A percentile compares a stretch with the other conserved stretches of the same genome.
These are phyloP conservation scores for Naumovozyma baii DNA, from an alignment of 805 yeast genomes.

Conservation along the genomic window DNA sequence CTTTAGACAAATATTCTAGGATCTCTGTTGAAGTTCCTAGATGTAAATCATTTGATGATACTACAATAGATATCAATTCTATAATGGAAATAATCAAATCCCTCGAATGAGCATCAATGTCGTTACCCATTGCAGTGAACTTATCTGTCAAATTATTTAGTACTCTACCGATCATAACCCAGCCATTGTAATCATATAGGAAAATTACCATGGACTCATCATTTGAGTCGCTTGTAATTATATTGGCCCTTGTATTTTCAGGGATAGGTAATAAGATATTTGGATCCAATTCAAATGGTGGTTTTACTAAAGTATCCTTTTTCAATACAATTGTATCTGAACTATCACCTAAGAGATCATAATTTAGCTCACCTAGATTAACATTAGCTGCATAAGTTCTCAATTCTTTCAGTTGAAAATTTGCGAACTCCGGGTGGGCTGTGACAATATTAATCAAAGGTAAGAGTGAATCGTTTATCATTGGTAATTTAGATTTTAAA, in stretches of 20 bases:
- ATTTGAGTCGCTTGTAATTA: slow-evolving; percentile 30
- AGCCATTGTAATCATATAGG: slow-evolving; percentile 67
- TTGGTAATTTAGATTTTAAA: slow-evolving; percentile 68
- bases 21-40: slow-evolving; percentile 35
- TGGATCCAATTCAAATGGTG: slow-evolving; percentile 45
- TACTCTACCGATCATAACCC: slow-evolving; percentile 76
- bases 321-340: slow-evolving; percentile 42
- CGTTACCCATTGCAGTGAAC: slow-evolving; percentile 26
- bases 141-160: slow-evolving; percentile 46
- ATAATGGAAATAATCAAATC: slow-evolving; percentile 41
- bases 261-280: slow-evolving; percentile 38
- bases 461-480: slow-evolving; percentile 37
- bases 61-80: slow-evolving; percentile 40
- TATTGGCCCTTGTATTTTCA: slow-evolving; percentile 58
- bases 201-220: slow-evolving; percentile 44
- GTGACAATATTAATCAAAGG: slow-evolving; percentile 54
- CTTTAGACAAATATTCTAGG: slow-evolving; percentile 27
- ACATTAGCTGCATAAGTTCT: slow-evolving; percentile 50
- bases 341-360: slow-evolving; percentile 23
- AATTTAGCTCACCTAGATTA: slow-evolving; percentile 33
- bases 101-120: slow-evolving; percentile 27
- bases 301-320: slow-evolving; percentile 40
- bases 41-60: slow-evolving; percentile 30
- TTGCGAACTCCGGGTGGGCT: slow-evolving; percentile 58
- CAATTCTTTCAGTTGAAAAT: slow-evolving; percentile 48